Conservation (phyloP, 805 yeast genomes). For the Candida silvatica region DNA sequence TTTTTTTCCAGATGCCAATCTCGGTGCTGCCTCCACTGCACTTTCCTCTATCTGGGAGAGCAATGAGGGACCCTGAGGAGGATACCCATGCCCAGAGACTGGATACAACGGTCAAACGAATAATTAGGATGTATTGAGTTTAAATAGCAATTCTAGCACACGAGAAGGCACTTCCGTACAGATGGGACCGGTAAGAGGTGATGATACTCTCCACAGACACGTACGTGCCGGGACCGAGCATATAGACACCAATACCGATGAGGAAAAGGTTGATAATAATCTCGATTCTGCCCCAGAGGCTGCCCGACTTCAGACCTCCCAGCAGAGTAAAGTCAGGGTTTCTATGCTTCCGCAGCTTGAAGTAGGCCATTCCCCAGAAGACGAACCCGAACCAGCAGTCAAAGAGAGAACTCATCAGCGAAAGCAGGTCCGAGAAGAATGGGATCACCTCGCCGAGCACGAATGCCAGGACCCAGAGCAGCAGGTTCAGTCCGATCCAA, state of each 20-base stretch:
- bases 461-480: slow-evolving; percentile 44
- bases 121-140: neutral
- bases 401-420: slow-evolving; percentile 52
- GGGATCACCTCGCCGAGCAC: slow-evolving; percentile 58
- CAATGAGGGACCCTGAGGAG: slow-evolving; percentile 6
- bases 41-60: no score
- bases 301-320: slow-evolving; percentile 10
- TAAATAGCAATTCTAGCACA: slow-evolving; percentile 36
- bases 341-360: slow-evolving; percentile 32
- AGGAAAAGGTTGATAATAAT: slow-evolving; percentile 12
- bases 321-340: slow-evolving; percentile 11
- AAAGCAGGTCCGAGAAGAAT: slow-evolving; percentile 48
- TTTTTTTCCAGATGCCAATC: no score
- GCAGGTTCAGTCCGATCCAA: slow-evolving; percentile 37
- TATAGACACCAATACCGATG: slow-evolving; percentile 40
- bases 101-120: no score
- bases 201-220: slow-evolving; percentile 48
- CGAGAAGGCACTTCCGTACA: slow-evolving; percentile 43
- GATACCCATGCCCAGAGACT: slow-evolving; percentile 12
- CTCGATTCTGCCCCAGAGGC: neutral
- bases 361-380: slow-evolving; percentile 54
- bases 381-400: slow-evolving; percentile 63
- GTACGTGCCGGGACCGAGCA: slow-evolving; percentile 52
- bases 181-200: slow-evolving; percentile 36
- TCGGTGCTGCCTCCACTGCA: no score